Base-by-base conservation (phyloP, 1,284 basidiomycete genomes). In the Inonotus hispidus region DNA sequence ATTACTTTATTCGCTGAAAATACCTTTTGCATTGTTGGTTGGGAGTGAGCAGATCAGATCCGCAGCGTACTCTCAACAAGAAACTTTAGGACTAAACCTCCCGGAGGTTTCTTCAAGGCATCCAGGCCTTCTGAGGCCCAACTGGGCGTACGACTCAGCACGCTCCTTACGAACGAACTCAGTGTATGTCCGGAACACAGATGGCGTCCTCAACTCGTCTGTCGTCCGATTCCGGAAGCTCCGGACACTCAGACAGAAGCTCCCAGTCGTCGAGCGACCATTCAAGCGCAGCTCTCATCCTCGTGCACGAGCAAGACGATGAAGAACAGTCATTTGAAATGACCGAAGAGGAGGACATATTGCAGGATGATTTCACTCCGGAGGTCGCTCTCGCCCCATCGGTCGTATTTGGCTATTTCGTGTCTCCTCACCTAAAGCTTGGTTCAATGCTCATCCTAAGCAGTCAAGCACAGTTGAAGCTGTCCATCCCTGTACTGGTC, bases 351-450 rank as follows among this genome's bases (percentile, higher is more conserved):
- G 63, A 64, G 7, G 25, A 58, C 16, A n/a, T n/a, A 4, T 29
- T 21, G 3, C 47, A 56, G 25, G 56, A 53, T 32, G 23, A n/a
- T 19, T 39, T 49, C 14, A 16, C 27, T 11, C 45, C 56, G 11
- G 46, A 59, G 19, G 35, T 54, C 35, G 46, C 82, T 2, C 78
- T 90, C 54, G 70, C 80, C 19, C 79, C 84, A 3, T 73, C 78
- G n/a, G 68, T 79, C 50, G 79, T 87, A 52, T 84, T 90, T 68
- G 74, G 89, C 8, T 87, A 88, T 71, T 82, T 90, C 60, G 74
- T 88, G 57, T 74, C 82, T 2, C 87, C 88, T 3, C 84, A 80
- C 68, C 77, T 89, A 65, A 87, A 83, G 68, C 78, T 90, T 37
- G 88, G 88, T 16, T 85, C 87, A 29, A 75, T 90, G 62, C 74